Evolutionary conservation across 176 grass and related monocot genomes (phyloP).

Genomic region (Triticum turgidum): DNA sequence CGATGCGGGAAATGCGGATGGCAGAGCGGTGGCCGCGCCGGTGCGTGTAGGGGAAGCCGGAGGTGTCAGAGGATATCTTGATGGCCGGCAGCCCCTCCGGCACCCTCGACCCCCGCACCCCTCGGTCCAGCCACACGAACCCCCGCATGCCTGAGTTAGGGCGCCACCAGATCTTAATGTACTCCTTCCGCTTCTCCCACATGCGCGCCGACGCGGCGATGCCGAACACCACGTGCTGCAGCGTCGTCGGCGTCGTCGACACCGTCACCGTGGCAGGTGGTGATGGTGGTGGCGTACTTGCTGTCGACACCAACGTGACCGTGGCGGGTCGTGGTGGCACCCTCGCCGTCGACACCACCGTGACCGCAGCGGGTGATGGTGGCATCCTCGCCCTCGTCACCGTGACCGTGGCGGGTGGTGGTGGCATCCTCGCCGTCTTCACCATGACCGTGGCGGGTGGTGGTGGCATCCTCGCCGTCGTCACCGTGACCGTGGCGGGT

Average conservation of each 20-base stretch:
- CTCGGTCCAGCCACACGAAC: slow-evolving; percentile 59
- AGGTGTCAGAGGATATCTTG: slow-evolving; percentile 56
- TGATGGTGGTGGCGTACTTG: slow-evolving; percentile 20
- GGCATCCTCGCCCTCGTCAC: background rate
- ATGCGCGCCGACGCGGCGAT: slow-evolving; percentile 59
- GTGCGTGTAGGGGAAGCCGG: slow-evolving; percentile 55
- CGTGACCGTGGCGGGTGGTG: background rate
- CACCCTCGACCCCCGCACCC: slow-evolving; percentile 41
- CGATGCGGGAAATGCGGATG: slow-evolving; percentile 71
- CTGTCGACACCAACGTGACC: background rate
- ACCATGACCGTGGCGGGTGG: background rate
- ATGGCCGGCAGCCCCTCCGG: slow-evolving; percentile 42
- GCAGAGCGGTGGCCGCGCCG: slow-evolving; percentile 64
- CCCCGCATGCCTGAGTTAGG: slow-evolving; percentile 55
- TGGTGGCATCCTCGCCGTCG: background rate
- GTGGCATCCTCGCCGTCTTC: background rate
- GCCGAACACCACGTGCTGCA: slow-evolving; percentile 73
- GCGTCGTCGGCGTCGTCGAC: slow-evolving; percentile 30
- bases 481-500: background rate
- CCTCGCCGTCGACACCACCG: background rate
- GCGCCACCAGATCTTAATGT: slow-evolving; percentile 70
- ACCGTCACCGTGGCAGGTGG: background rate
- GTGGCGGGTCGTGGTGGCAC: background rate
- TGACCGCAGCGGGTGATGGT: background rate
- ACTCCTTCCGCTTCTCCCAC: slow-evolving; percentile 71